Evolutionary conservation across 768 basidiomycete genomes (phyloP), one percentile per base, ranked within the genome.

Genomic region (Agrocybe pediades): DNA sequence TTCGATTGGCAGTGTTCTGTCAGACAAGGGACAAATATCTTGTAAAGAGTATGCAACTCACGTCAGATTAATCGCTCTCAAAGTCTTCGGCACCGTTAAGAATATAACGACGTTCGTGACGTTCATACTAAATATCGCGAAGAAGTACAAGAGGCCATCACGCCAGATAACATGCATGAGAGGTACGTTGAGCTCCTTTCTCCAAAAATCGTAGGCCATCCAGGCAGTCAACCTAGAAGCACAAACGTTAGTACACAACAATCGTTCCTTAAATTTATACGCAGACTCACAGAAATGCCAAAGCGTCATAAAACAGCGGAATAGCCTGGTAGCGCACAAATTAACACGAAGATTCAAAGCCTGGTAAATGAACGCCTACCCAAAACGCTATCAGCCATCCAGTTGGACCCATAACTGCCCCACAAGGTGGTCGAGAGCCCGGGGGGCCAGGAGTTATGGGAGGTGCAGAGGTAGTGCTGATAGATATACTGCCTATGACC

Each of bases 91-190:
- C 7, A 26, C 51, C n/a, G 55, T 61, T 2, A 54, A 43, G 42
- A 65, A 61, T n/a, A 65, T 46, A 29, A 61, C 17, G 15, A 65
- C 58, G 29, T 62, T 65, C 53, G 55, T 19, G 9, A 59, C 11
- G 49, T 64, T 66, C 59, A 64, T 64, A 11, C 55, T 54, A 43
- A 64, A 62, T 24, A 66, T 61, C 24, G 59, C 61, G 20, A 58
- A 49, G 39, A 66, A 66, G 53, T 66, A 66, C 8, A 62, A 20
- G 9, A 66, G 21, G 6, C 65, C 63, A 36, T 66, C 63, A 6
- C 59, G 54, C 43, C 42, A 53, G 16, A 53, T 53, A 20, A 53
- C 23, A 19, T 46, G 20, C 21, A 53, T 39, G 30, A 53, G 25
- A 24, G 27, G 44, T 9, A 29, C 45, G 29, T 46, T 21, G 8